phyloP scores from a whole-genome alignment of 352 stramenopile species.

The Globisporangium acanthophoron region DNA sequence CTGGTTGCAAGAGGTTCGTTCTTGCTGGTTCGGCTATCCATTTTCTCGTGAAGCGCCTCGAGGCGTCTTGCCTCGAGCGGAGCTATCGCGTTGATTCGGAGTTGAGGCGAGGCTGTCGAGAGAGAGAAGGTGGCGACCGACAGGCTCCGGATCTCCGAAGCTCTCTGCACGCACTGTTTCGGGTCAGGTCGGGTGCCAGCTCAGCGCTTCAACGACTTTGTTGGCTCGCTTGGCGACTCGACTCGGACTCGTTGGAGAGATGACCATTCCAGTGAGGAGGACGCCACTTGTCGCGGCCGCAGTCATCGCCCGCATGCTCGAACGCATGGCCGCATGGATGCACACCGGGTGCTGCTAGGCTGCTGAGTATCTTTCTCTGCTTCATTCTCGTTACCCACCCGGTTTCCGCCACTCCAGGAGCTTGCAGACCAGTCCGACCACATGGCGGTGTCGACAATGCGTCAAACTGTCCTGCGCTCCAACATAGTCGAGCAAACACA shows the following conservation, averaged over 20 bases:
- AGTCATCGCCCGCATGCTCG: background rate
- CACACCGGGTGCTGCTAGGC: too few species aligned
- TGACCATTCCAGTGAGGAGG: background rate
- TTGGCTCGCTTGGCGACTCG: too few species aligned
- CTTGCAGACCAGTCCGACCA: too few species aligned
- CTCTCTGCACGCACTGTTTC: too few species aligned
- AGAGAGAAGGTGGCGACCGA: background rate
- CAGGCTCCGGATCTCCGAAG: background rate
- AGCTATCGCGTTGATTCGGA: background rate
- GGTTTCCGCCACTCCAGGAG: background rate
- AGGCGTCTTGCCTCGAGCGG: background rate
- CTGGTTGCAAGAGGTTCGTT: background rate
- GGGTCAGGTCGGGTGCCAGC: too few species aligned
- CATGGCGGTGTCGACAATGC: background rate
- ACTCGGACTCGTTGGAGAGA: background rate
- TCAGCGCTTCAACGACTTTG: too few species aligned
- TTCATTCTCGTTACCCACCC: background rate
- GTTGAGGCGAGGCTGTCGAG: background rate
- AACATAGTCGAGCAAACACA: too few species aligned
- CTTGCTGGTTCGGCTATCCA: background rate
- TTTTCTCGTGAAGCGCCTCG: background rate
- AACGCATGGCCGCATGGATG: too few species aligned
- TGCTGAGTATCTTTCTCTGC: background rate
- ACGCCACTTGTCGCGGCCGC: too few species aligned
- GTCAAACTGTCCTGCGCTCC: too few species aligned